Evolutionary conservation across 2,329 filamentous ascomycete genomes (phyloP), one percentile per base, ranked within the genome.

Genomic region (Raffaelea arxii): DNA sequence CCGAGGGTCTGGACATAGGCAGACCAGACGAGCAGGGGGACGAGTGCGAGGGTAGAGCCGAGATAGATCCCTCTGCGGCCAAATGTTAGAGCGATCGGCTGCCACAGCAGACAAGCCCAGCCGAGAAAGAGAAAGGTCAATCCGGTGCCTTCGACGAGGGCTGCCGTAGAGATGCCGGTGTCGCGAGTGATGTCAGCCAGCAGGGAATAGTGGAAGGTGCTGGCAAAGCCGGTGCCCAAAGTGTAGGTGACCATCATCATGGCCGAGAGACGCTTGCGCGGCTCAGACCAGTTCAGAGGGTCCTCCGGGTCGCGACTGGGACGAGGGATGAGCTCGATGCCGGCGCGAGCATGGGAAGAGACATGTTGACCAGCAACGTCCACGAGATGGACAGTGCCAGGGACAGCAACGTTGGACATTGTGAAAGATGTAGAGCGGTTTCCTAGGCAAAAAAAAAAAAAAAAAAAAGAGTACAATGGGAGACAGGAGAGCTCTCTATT

Each of bases 271-370:
- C 70, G 72, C 59, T 77, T 78, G 61, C 74, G 75, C 3, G 61
- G 49, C 9, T 53, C 52, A 0, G 70, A 63, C 76, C 76, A 80
- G 46, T 77, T 68, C 46, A 71, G 58, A 2, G 76, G 75, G 51
- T 78, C 74, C 16, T 72, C 71, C 2, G 62, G 53, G 49, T 76
- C 72, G 46, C 66, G 66, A 25, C 55, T 60, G 3, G 63, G 64
- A 3, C 46, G 39, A 1, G 68, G 68, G n/a, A 44, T 44, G 25
- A 39, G 37, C n/a, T 45, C 39, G 41, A 47, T 43, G 23, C 24
- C 45, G 21, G 27, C 51, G 25, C 49, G 47, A 22, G 60, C 59
- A 51, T 63, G 59, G 4, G 53, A 47, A n/a, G 52, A 53, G 25
- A 54, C 55, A 25, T 54, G 53, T 16, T 49, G 51, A 41, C 49